These are phyloP conservation scores for Hanseniaspora clermontiae DNA, from an alignment of 805 yeast species.

Conservation along the genomic window DNA sequence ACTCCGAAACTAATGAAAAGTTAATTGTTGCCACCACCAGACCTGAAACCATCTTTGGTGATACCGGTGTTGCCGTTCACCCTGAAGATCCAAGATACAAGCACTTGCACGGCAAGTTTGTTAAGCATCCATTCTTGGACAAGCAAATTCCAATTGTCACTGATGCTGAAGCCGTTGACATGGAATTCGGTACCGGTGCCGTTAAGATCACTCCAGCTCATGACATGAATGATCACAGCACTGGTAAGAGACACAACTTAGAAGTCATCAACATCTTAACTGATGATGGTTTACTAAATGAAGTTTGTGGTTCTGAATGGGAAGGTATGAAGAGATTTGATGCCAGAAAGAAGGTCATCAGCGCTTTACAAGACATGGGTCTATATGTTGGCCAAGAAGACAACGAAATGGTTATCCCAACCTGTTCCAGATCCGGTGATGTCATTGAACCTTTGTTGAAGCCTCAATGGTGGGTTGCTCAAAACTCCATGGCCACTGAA, in stretches of 20 bases:
- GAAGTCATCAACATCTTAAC: slow-evolving; percentile 83
- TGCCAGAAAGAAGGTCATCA: slow-evolving; percentile 78
- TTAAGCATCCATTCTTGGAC: slow-evolving; percentile 78
- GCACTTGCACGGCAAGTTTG: slow-evolving; percentile 89
- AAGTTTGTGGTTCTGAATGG: slow-evolving; percentile 80
- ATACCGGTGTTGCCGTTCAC: slow-evolving; percentile 94
- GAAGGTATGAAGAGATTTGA: slow-evolving; percentile 84
- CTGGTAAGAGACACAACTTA: slow-evolving; percentile 87
- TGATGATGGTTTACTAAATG: slow-evolving; percentile 84
- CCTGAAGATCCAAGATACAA: slow-evolving; percentile 87
- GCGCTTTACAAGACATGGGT: slow-evolving; percentile 58
- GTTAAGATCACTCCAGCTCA: slow-evolving; percentile 98
- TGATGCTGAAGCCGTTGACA: slow-evolving; percentile 90
- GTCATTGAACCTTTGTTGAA: slow-evolving; percentile 90
- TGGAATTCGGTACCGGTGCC: slow-evolving; percentile 99
- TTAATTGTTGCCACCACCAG: slow-evolving; percentile 93
- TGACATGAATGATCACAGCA: slow-evolving; percentile 89
- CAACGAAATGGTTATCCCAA: slow-evolving; percentile 90
- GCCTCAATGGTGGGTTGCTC: slow-evolving; percentile 99
- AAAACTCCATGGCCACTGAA: slow-evolving; percentile 72
- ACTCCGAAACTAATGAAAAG: slow-evolving; percentile 54
- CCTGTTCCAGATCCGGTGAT: slow-evolving; percentile 94
- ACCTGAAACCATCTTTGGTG: slow-evolving; percentile 97
- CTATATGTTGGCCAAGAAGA: slow-evolving; percentile 75
- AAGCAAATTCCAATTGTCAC: slow-evolving; percentile 77